A percentile compares a stretch with the other conserved stretches of the same genome.
Conservation (phyloP, 495 filamentous ascomycete genomes). For the Xylaria castorea region DNA sequence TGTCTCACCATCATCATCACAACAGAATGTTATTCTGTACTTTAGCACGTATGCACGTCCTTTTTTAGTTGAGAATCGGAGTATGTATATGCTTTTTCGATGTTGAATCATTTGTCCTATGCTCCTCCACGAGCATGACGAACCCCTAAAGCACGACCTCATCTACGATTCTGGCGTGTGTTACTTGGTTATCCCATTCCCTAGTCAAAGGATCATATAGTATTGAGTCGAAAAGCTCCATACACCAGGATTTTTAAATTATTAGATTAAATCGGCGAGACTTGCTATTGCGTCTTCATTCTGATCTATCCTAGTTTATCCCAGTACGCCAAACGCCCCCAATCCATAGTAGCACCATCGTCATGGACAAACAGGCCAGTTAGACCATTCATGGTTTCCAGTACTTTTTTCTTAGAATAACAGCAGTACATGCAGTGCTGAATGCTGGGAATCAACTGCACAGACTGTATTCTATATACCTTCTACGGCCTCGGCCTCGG, state of each 20-base stretch:
- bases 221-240: neutral
- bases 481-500: neutral
- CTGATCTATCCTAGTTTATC: neutral
- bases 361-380: neutral
- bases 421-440: neutral
- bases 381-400: neutral
- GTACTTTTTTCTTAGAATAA: neutral
- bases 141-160: neutral
- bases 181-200: neutral
- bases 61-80: conserved; percentile 15
- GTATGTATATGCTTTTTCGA: conserved; percentile 1
- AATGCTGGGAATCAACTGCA: neutral
- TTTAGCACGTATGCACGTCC: conserved; percentile 21
- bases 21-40: conserved; percentile 12
- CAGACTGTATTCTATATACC: conserved; percentile 1
- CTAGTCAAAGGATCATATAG: neutral
- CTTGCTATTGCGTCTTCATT: neutral
- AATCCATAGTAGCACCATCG: neutral
- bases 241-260: neutral
- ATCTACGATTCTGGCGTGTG: neutral
- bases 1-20: neutral
- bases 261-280: neutral
- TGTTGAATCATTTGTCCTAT: neutral
- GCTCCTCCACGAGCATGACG: neutral
- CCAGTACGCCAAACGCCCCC: conserved; percentile 14